Base-by-base conservation (phyloP, 2,329 filamentous ascomycete species). In the Aspergillus bombycis region DNA sequence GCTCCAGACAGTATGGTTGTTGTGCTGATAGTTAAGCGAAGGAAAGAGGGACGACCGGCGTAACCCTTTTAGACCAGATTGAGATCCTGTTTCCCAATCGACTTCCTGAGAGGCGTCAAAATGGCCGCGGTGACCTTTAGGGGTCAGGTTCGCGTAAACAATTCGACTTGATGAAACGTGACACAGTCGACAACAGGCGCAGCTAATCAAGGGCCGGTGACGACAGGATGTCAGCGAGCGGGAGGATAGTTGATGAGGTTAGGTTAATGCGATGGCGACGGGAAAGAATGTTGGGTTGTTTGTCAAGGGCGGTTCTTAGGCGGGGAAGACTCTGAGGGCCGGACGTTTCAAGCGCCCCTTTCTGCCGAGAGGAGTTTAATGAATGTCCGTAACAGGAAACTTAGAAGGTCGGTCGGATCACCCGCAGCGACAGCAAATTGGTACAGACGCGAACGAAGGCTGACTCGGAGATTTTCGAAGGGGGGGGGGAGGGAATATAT, bases 11-110 rank as follows among this genome's bases (percentile, higher is more conserved):
- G 70, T 45, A 54, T n/a, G 32, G 60, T 52, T 52, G 63, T 55
- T 58, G 46, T 68, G 63, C 57, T 58, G 61, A 58, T 64, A 62
- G 57, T 61, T 45, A 55, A 67, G 63, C 50, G 67, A 74, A 71
- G 65, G 66, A 70, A n/a, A 59, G 66, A 73, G 75, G 75, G 70
- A 79, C 77, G 77, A 70, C 77, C 77, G 50, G 77, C 77, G 77
- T 76, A 72, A 72, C 74, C 76, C 75, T 77, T 66, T 38, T 46
- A 46, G 53, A 67, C 59, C 62, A 28, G 14, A 46, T 41, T 38
- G 23, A 38, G 36, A 38, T 28, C 12, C 26, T 23, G 6, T 19
- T 34, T 46, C 28, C 43, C 23, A 36, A 34, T 8, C 28, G 11
- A 32, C 38, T 50, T 38, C 21, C 32, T 11, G 34, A 12, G 30